Percentiles rank a stretch among this genome's conserved stretches.
Conservation (phyloP, 108 stramenopile species). For the Aurantiochytrium sp. region DNA sequence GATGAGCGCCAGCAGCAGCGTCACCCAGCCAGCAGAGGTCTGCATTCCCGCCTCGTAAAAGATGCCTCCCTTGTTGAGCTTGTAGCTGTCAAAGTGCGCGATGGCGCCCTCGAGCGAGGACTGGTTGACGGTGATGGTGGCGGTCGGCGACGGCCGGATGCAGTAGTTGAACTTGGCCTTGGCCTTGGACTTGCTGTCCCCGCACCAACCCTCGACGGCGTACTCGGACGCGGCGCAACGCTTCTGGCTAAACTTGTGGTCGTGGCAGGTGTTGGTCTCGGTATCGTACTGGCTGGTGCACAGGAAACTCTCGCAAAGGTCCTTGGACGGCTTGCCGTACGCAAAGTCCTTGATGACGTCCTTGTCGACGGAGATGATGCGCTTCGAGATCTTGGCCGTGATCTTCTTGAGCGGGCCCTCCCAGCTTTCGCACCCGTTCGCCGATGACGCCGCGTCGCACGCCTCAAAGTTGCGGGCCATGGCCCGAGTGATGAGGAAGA, state of each 20-base stretch:
- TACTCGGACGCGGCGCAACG: not conserved
- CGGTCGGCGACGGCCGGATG: no score
- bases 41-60: no score
- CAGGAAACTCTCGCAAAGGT: constrained; percentile 22
- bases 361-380: constrained; percentile 72
- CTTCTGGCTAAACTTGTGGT: not conserved
- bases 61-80: no score
- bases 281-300: not conserved
- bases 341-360: constrained; percentile 68
- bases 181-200: no score
- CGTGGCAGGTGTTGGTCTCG: not conserved
- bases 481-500: constrained; percentile 61
- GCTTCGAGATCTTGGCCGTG: constrained; percentile 61
- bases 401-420: constrained; percentile 72
- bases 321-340: constrained; percentile 48
- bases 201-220: not conserved
- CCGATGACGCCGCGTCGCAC: constrained; percentile 33
- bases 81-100: no score
- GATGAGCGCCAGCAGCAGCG: constrained; percentile 64
- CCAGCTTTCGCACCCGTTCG: constrained; percentile 60
- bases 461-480: constrained; percentile 48
- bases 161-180: no score
- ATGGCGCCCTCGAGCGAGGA: no score
- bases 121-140: no score
- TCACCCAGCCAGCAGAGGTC: constrained; percentile 54